Conservation (phyloP, 176 grass and related monocot species). For the Carex kokanica region DNA sequence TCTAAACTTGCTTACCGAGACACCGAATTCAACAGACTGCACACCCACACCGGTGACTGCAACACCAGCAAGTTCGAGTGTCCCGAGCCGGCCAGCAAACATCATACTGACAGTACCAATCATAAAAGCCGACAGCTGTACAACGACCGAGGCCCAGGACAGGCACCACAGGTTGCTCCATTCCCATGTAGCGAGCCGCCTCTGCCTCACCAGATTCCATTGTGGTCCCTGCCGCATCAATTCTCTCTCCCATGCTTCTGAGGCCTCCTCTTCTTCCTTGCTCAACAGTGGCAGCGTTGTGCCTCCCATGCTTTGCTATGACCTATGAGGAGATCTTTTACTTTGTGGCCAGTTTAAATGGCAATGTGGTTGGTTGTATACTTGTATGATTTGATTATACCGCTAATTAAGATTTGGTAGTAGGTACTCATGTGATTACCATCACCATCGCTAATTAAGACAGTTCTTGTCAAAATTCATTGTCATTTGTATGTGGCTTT, state of each 20-base stretch:
- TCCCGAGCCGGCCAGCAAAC: neutral
- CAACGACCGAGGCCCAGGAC: neutral
- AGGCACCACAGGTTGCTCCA: neutral
- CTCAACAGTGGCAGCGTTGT: neutral
- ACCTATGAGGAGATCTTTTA: neutral
- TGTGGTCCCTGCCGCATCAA: neutral
- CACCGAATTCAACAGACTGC: neutral
- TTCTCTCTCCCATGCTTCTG: neutral
- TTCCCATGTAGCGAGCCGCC: neutral
- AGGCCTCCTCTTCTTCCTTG: neutral
- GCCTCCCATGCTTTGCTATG: neutral
- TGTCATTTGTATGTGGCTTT: neutral
- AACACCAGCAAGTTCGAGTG: neutral
- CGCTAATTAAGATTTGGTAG: neutral
- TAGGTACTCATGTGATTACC: neutral
- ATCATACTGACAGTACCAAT: neutral
- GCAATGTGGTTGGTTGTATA: neutral
- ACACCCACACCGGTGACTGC: neutral
- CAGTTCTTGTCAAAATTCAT: neutral
- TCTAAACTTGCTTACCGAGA: neutral
- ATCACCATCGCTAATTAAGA: neutral
- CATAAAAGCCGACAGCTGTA: neutral
- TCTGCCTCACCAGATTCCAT: neutral
- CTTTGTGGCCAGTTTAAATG: neutral
- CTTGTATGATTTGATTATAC: neutral